Evolutionary conservation across 768 basidiomycete species (phyloP).

Genomic region (Tylopilus sp.): DNA sequence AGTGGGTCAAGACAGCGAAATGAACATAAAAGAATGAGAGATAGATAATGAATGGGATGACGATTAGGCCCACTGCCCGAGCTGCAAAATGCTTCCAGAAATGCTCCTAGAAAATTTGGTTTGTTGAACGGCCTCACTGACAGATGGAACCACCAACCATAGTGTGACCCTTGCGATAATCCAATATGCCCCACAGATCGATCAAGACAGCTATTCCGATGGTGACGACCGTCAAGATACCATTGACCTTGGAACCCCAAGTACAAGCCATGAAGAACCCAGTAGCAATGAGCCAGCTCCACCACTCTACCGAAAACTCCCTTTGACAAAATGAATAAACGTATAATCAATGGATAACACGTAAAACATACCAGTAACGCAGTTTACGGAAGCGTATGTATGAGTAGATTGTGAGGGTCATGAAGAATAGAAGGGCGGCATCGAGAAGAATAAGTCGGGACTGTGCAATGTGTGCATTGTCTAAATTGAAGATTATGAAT

Average conservation of each 20-base stretch:
- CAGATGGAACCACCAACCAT: constrained; percentile 51
- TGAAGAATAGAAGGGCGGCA: constrained; percentile 92
- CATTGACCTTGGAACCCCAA: constrained; percentile 98
- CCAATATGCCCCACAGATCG: constrained; percentile 93
- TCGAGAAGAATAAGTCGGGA: constrained; percentile 96
- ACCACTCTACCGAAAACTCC: constrained; percentile 89
- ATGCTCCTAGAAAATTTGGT: constrained; percentile 55
- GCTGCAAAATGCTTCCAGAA: constrained; percentile 89
- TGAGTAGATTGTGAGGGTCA: constrained; percentile 87
- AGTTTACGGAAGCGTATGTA: constrained; percentile 95
- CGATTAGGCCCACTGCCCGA: constrained; percentile 78
- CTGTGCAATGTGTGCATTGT: constrained; percentile 94
- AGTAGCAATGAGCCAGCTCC: constrained; percentile 88
- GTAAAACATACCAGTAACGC: constrained; percentile 67
- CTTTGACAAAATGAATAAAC: constrained; percentile 37
- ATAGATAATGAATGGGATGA: constrained; percentile 87
- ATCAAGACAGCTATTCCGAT: constrained; percentile 90
- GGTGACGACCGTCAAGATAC: constrained; percentile 82
- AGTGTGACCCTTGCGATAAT: constrained; percentile 71
- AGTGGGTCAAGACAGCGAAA: constrained; percentile 81
- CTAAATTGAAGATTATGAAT: constrained; percentile 40
- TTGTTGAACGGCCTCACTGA: background rate
- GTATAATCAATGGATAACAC: background rate
- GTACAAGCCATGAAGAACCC: constrained; percentile 95
- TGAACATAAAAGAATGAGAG: constrained; percentile 96